Conservation (phyloP, 345 rosid genomes). For the Citrus mangshanensis region DNA sequence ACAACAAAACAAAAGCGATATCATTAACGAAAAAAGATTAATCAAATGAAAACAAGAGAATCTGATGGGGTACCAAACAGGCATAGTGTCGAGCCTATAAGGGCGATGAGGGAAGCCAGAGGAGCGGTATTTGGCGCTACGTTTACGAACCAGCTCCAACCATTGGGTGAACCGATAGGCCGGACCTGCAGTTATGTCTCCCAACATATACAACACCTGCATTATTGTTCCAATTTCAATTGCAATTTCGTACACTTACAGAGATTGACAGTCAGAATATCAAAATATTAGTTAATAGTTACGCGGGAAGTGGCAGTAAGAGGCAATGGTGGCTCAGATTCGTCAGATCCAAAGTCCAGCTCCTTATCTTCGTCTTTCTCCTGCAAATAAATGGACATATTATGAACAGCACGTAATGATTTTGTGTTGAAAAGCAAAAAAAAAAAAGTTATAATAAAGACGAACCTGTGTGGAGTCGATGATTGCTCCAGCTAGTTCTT, state of each 20-base stretch:
- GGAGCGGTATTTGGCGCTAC: constrained; percentile 67
- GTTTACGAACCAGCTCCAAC: constrained; percentile 97
- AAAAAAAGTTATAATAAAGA: not conserved
- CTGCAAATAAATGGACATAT: constrained; percentile 30
- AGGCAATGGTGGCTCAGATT: constrained; percentile 65
- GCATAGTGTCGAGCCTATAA: constrained; percentile 44
- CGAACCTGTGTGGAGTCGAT: constrained; percentile 20
- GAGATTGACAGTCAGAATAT: too few species aligned
- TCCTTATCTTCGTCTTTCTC: constrained; percentile 62
- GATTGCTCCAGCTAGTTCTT: constrained; percentile 15
- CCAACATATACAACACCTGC: constrained; percentile 97
- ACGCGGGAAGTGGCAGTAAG: constrained; percentile 97
- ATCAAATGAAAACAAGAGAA: not conserved
- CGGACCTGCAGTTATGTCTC: constrained; percentile 87
- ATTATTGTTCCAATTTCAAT: not conserved
- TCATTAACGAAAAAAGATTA: not conserved
- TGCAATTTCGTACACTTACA: too few species aligned
- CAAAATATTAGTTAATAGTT: not conserved
- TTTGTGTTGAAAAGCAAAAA: not conserved
- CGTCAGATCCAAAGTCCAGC: constrained; percentile 53
- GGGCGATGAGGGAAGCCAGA: constrained; percentile 87
- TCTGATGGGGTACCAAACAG: constrained; percentile 26
- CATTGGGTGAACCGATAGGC: constrained; percentile 87
- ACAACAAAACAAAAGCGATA: not conserved
- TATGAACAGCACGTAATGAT: constrained; percentile 2